Conservation (phyloP, 2,329 filamentous ascomycete genomes). For the Domatiomyces globalis region DNA sequence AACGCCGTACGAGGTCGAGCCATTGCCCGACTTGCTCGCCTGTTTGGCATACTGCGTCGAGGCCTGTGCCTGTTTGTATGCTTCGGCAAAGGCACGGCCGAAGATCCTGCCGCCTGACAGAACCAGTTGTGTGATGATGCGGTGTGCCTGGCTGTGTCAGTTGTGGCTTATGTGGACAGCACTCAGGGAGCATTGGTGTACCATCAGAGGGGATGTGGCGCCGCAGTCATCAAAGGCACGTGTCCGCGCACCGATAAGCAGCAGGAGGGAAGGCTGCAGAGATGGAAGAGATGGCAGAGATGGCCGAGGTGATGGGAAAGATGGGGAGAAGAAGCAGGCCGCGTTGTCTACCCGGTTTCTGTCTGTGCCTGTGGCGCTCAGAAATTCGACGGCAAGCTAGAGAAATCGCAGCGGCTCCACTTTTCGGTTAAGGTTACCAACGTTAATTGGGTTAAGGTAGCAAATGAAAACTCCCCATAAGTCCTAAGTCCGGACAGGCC, state of each 20-base stretch:
- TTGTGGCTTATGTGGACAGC: not conserved
- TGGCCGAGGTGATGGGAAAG: not conserved
- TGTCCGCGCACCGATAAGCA: not conserved
- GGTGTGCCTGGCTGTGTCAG: constrained; percentile 57
- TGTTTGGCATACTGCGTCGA: constrained; percentile 68
- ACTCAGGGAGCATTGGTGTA: not conserved
- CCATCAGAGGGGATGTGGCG: not conserved
- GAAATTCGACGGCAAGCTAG: no score
- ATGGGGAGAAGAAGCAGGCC: not conserved
- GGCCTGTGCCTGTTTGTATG: constrained; percentile 87
- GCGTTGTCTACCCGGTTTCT: not conserved
- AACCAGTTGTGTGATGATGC: constrained; percentile 85
- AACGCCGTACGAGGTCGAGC: constrained; percentile 38
- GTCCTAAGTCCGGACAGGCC: not conserved
- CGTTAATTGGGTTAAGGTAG: not conserved
- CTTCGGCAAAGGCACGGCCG: constrained; percentile 82
- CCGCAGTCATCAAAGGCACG: not conserved
- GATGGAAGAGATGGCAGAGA: not conserved
- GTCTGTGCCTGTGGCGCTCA: no score
- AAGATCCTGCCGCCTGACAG: constrained; percentile 82
- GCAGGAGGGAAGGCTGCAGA: not conserved
- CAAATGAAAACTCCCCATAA: not conserved
- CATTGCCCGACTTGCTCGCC: constrained; percentile 43
- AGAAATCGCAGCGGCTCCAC: not conserved
- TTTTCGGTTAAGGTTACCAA: not conserved